A percentile compares a stretch with the other conserved stretches of the same genome.
Evolutionary conservation across 768 basidiomycete species (phyloP).

Genomic region (Gymnopilus junonius): DNA sequence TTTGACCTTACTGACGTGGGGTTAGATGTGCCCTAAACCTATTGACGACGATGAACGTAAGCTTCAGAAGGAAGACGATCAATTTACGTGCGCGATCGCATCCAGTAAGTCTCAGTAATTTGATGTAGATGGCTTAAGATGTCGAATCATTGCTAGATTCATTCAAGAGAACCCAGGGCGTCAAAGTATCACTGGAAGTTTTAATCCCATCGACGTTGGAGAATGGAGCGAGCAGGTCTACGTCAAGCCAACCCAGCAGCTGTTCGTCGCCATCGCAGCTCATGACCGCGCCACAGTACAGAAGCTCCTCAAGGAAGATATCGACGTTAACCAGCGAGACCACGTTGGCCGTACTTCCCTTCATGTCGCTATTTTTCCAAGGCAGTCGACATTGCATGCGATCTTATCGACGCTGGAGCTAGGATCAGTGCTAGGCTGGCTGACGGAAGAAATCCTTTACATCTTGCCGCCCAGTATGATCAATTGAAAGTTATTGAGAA

Average conservation of each 20-base stretch:
- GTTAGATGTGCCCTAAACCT: slow-evolving; percentile 57
- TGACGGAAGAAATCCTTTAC: slow-evolving; percentile 59
- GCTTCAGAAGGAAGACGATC: slow-evolving; percentile 56
- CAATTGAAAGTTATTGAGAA: slow-evolving; percentile 46
- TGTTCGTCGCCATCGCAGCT: slow-evolving; percentile 59
- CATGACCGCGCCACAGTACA: slow-evolving; percentile 45
- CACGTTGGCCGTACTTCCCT: slow-evolving; percentile 64
- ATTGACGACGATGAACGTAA: slow-evolving; percentile 58
- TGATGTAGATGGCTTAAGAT: neutral
- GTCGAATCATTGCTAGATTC: slow-evolving; percentile 39
- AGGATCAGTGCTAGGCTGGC: slow-evolving; percentile 59
- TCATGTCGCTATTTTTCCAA: slow-evolving; percentile 58
- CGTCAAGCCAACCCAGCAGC: slow-evolving; percentile 53
- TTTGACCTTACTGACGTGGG: neutral
- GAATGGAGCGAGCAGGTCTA: slow-evolving; percentile 71
- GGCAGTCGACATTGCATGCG: slow-evolving; percentile 48
- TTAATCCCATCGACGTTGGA: slow-evolving; percentile 68
- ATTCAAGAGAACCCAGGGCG: slow-evolving; percentile 65
- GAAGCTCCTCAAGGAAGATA: slow-evolving; percentile 38
- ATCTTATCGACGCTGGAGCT: slow-evolving; percentile 59
- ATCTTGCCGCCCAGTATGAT: slow-evolving; percentile 58
- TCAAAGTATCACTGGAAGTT: slow-evolving; percentile 64
- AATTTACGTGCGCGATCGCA: slow-evolving; percentile 56
- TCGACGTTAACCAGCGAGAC: slow-evolving; percentile 58
- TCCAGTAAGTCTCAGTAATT: slow-evolving; percentile 41